Conservation (phyloP, 306 rosid species). For the Sesbania bispinosa region DNA sequence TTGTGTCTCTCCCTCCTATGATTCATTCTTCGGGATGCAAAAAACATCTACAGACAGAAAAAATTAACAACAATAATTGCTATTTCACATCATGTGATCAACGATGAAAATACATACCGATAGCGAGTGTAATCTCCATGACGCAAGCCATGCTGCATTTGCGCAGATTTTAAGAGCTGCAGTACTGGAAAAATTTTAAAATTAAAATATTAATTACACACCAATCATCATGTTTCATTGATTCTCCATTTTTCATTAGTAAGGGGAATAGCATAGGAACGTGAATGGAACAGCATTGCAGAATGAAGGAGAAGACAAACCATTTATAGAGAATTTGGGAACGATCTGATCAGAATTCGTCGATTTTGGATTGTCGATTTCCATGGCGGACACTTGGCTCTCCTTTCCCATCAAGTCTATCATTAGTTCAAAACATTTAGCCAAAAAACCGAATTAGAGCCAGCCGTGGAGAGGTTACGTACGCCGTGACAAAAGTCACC, state of each 20-base stretch:
- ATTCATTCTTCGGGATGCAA: not conserved
- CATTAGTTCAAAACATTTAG: conserved; percentile 3
- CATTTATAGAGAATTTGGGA: conserved; percentile 79
- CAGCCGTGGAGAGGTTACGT: not conserved
- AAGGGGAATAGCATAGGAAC: not conserved
- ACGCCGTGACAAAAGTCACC: not conserved
- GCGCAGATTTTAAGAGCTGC: conserved; percentile 94
- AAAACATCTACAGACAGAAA: not conserved
- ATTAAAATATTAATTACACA: not conserved
- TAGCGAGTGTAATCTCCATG: conserved; percentile 94
- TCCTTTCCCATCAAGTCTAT: conserved; percentile 52
- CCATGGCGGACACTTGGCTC: conserved; percentile 60
- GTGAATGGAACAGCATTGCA: not conserved
- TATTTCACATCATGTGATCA: not conserved
- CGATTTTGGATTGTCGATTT: conserved; percentile 60
- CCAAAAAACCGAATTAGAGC: not conserved
- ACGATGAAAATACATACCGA: conserved; percentile 41
- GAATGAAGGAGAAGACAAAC: conserved; percentile 28
- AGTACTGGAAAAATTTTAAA: conserved; percentile 41
- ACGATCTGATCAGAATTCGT: conserved; percentile 51
- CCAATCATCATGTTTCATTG: not conserved
- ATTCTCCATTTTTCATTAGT: not conserved
- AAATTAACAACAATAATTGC: not conserved
- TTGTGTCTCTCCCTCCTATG: not conserved
- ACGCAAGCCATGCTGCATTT: conserved; percentile 95